Conservation (phyloP, 169 alveolate genomes). For the Hepatocystis sp. region DNA sequence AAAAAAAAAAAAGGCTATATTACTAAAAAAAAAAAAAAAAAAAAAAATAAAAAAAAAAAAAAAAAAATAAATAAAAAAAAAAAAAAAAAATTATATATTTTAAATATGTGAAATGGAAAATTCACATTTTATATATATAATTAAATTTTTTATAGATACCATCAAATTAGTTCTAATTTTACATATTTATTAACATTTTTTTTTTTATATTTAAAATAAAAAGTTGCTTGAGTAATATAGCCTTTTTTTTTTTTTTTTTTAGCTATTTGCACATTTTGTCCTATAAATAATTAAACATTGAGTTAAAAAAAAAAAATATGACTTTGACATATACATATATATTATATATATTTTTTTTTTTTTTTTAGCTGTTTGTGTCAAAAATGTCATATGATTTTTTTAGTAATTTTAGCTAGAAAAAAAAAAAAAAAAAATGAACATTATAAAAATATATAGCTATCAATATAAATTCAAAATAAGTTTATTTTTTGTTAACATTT, state of each 20-base stretch:
- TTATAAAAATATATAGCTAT: too few relatives aligned
- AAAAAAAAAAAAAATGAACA: too few relatives aligned
- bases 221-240: background rate
- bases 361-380: too few relatives aligned
- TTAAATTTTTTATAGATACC: conserved; percentile 21
- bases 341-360: too few relatives aligned
- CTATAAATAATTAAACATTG: conserved; percentile 4
- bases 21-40: too few relatives aligned
- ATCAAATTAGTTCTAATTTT: conserved; percentile 51
- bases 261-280: conserved; percentile 58
- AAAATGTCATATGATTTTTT: too few relatives aligned
- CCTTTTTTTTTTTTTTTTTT: conserved; percentile 5
- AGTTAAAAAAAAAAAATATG: too few relatives aligned
- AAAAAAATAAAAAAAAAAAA: conserved; percentile 5
- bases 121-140: conserved; percentile 5
- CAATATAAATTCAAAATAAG: too few relatives aligned
- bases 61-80: conserved; percentile 3
- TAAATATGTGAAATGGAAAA: conserved; percentile 10
- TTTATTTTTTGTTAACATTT: too few relatives aligned
- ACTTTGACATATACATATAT: too few relatives aligned
- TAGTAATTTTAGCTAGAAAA: too few relatives aligned
- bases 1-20: conserved; percentile 8
- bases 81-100: conserved; percentile 9
- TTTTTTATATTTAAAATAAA: conserved; percentile 11
- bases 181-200: conserved; percentile 8